Evolutionary conservation across 2,329 filamentous ascomycete species (phyloP).

Genomic region (Fusarium neocosmosporiellum): DNA sequence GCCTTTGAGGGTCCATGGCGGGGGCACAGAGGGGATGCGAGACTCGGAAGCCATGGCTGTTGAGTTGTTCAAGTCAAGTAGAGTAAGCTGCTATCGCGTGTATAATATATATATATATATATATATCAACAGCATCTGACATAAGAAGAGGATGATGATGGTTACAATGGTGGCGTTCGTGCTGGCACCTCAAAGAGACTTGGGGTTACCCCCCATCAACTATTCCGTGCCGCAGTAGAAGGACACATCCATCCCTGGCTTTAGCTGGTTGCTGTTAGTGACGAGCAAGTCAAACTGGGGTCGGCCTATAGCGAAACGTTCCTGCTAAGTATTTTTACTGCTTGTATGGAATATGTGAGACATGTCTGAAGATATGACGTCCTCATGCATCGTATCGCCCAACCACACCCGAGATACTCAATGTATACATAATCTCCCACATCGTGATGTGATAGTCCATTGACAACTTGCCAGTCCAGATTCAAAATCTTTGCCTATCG

Average conservation of each 20-base stretch:
- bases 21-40: constrained; percentile 38
- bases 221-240: neutral
- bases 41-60: neutral
- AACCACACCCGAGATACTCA: neutral
- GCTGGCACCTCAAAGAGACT: neutral
- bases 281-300: neutral
- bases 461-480: neutral
- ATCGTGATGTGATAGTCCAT: neutral
- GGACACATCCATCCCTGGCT: neutral
- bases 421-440: neutral
- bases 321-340: neutral
- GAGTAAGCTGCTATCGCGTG: neutral
- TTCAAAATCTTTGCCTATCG: neutral
- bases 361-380: neutral
- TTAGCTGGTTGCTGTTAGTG: neutral
- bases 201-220: neutral
- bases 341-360: neutral
- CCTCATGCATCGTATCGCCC: neutral
- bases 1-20: constrained; percentile 59
- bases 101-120: neutral
- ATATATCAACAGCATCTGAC: neutral
- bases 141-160: neutral
- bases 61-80: neutral
- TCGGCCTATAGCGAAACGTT: neutral
- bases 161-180: neutral